These are phyloP conservation scores for Cyberlindnera maclurae DNA, from an alignment of 805 yeast genomes.

Conservation along the genomic window DNA sequence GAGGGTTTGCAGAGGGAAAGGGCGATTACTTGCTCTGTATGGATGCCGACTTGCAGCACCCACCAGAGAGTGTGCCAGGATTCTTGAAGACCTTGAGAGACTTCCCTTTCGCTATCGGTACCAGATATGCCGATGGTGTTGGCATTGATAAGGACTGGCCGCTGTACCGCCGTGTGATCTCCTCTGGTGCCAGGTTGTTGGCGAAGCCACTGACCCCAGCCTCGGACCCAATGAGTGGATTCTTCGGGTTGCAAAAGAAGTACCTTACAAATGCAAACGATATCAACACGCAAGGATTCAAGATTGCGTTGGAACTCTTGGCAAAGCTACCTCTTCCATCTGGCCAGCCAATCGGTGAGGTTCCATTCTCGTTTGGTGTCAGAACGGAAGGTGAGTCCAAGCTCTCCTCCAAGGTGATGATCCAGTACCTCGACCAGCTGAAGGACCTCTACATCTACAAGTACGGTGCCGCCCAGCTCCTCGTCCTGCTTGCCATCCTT, in stretches of 20 bases:
- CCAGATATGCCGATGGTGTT: conserved; percentile 48
- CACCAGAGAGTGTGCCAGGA: conserved; percentile 44
- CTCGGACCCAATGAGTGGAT: conserved; percentile 48
- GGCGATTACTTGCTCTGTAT: conserved; percentile 43
- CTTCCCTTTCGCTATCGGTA: conserved; percentile 41
- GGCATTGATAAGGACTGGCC: conserved; percentile 51
- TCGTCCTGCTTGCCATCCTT: conserved; percentile 27
- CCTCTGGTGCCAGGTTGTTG: conserved; percentile 41
- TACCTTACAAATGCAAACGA: conserved; percentile 30
- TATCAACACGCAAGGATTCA: conserved; percentile 39
- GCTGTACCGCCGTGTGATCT: conserved; percentile 40
- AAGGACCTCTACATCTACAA: conserved; percentile 40
- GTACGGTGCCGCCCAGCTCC: conserved; percentile 33
- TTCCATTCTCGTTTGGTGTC: conserved; percentile 45
- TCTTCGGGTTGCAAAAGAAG: conserved; percentile 42
- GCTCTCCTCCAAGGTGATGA: conserved; percentile 40
- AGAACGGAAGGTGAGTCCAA: conserved; percentile 50
- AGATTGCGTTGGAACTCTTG: conserved; percentile 41
- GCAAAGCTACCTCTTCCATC: conserved; percentile 40
- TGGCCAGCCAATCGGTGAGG: conserved; percentile 33
- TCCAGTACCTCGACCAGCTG: conserved; percentile 39
- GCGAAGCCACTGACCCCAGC: conserved; percentile 45
- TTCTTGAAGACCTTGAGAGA: conserved; percentile 33
- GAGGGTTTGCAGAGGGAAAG: conserved; percentile 39
- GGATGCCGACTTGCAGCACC: conserved; percentile 50